These are phyloP conservation scores for Aleurites moluccanus DNA, from an alignment of 441 rosid genomes.

Conservation along the genomic window DNA sequence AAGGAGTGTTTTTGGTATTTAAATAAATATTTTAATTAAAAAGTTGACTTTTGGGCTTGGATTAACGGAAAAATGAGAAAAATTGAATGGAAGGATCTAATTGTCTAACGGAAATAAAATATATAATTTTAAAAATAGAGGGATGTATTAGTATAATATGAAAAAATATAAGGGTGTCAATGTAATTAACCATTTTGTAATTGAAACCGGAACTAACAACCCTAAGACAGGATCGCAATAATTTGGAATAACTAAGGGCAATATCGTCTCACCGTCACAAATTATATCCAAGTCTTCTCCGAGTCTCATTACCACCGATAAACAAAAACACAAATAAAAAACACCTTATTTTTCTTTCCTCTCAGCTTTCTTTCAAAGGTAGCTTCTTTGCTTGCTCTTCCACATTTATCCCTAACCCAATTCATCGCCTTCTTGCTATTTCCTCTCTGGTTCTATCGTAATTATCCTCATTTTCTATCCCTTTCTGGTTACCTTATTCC, in stretches of 20 bases:
- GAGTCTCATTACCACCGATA: constrained; percentile 23
- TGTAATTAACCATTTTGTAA: too few relatives aligned
- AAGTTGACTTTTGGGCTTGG: too few relatives aligned
- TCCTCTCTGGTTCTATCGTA: constrained; percentile 24
- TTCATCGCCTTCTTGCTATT: neutral
- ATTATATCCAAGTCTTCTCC: constrained; percentile 23
- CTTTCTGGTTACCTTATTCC: constrained; percentile 12
- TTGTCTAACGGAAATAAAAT: too few relatives aligned
- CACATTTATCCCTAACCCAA: constrained; percentile 31
- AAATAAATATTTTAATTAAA: too few relatives aligned
- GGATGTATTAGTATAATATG: too few relatives aligned
- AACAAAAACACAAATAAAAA: neutral
- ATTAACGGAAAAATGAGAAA: too few relatives aligned
- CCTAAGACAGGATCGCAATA: constrained; percentile 7
- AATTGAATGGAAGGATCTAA: too few relatives aligned
- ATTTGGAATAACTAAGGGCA: neutral
- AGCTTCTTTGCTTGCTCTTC: constrained; percentile 20
- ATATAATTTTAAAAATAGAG: too few relatives aligned
- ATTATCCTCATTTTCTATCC: constrained; percentile 27
- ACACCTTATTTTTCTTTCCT: neutral
- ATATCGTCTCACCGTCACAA: constrained; percentile 4
- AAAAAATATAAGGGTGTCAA: too few relatives aligned
- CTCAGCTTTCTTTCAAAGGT: neutral
- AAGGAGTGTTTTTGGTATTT: too few relatives aligned
- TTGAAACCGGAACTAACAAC: neutral